Percentiles rank a stretch among this genome's conserved stretches.
Evolutionary conservation across 805 yeast species (phyloP).

Genomic region (Kodamaea restingae): DNA sequence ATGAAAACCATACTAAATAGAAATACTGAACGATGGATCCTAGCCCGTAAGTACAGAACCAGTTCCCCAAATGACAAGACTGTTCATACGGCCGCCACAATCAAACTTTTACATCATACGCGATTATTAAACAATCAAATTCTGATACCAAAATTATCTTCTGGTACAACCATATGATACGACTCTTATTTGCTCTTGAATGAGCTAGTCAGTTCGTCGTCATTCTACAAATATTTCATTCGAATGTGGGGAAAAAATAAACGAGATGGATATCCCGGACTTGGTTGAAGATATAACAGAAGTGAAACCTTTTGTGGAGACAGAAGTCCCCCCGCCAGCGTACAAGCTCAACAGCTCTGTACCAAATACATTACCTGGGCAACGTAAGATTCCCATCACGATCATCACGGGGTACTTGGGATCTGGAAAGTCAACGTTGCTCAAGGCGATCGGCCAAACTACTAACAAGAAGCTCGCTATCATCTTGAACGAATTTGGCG

Average conservation of each 20-base stretch:
- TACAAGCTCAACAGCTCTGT: slow-evolving; percentile 6
- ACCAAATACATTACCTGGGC: neutral
- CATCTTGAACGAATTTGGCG: slow-evolving; percentile 89
- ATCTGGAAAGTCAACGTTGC: slow-evolving; percentile 85
- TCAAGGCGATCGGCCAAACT: slow-evolving; percentile 64
- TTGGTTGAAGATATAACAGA: slow-evolving; percentile 4
- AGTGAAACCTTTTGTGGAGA: slow-evolving; percentile 1
- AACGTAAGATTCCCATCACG: slow-evolving; percentile 74
- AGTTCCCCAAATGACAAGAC: too few species aligned
- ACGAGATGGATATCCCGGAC: slow-evolving; percentile 5
- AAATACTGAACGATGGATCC: too few species aligned
- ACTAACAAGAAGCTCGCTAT: slow-evolving; percentile 81
- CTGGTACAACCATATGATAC: too few species aligned
- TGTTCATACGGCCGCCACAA: too few species aligned
- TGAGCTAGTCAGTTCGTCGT: too few species aligned
- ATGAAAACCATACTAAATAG: too few species aligned
- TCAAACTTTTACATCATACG: too few species aligned
- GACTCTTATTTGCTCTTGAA: too few species aligned
- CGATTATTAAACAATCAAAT: too few species aligned
- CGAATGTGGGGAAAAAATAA: neutral
- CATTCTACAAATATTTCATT: too few species aligned
- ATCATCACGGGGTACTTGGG: slow-evolving; percentile 94
- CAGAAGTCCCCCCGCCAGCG: neutral
- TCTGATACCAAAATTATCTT: too few species aligned
- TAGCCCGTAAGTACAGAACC: too few species aligned